These are phyloP conservation scores for Heliosperma pusillum DNA, from an alignment of 148 eudicot species.

Conservation along the genomic window DNA sequence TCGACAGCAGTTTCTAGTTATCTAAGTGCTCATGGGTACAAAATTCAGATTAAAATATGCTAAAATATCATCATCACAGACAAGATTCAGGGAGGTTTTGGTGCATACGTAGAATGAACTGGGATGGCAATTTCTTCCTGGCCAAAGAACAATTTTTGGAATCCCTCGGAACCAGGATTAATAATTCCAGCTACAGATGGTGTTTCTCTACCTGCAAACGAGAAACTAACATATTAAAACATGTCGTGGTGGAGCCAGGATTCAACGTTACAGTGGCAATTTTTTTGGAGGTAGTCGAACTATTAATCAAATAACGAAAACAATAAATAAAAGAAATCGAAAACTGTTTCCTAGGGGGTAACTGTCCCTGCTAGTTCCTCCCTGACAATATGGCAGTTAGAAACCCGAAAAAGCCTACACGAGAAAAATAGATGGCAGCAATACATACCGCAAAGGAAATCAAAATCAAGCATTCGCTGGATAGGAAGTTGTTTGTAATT, in stretches of 20 bases:
- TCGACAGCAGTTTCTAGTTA: not conserved
- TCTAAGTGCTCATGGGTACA: too few species aligned
- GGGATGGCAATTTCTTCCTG: conserved; percentile 99
- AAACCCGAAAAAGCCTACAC: not conserved
- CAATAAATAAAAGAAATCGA: too few species aligned
- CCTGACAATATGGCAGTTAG: too few species aligned
- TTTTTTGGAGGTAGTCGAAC: too few species aligned
- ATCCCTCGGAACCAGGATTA: conserved; percentile 95
- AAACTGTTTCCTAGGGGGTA: too few species aligned
- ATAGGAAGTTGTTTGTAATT: conserved; percentile 92
- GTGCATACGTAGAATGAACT: conserved; percentile 81
- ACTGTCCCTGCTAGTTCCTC: too few species aligned
- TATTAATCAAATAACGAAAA: too few species aligned
- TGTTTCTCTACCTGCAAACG: conserved; percentile 81
- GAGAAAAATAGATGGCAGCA: not conserved
- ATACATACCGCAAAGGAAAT: conserved; percentile 87
- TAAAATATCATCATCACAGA: not conserved
- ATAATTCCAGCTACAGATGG: conserved; percentile 99
- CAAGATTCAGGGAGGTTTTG: not conserved
- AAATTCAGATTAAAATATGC: too few species aligned
- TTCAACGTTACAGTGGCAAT: too few species aligned
- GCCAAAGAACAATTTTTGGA: conserved; percentile 93
- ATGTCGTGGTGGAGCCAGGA: too few species aligned
- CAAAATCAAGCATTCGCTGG: conserved; percentile 99
- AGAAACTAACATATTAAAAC: conserved; percentile 1